A percentile compares a stretch with the other conserved stretches of the same genome.
These are phyloP conservation scores for Hirschioporus abietinus DNA, from an alignment of 768 basidiomycete species.

Conservation along the genomic window DNA sequence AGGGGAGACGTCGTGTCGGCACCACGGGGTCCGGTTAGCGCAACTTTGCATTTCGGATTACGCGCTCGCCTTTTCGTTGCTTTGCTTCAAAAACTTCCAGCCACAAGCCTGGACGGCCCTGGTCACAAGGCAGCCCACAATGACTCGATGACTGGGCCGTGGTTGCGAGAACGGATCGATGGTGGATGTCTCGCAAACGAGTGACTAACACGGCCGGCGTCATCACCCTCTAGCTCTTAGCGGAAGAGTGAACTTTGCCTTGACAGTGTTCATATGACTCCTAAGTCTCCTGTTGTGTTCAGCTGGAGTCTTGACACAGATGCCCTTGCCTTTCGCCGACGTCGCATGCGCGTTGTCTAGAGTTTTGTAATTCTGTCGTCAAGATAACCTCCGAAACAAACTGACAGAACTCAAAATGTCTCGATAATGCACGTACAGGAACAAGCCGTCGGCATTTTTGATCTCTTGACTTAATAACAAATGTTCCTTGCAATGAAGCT, in stretches of 20 bases:
- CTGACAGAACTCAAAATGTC: slow-evolving; percentile 25
- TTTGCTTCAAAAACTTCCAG: too few species aligned
- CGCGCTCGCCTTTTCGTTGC: not conserved
- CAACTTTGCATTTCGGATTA: not conserved
- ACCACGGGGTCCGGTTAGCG: not conserved
- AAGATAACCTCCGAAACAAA: slow-evolving; percentile 22
- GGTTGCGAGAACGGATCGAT: not conserved
- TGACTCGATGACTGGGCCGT: not conserved
- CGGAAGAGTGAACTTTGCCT: slow-evolving; percentile 11
- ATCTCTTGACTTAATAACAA: too few species aligned
- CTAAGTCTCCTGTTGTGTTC: slow-evolving; percentile 23
- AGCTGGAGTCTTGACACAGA: too few species aligned
- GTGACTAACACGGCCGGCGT: slow-evolving; percentile 5
- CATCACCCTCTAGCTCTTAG: slow-evolving; percentile 10
- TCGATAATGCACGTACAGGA: slow-evolving; percentile 22
- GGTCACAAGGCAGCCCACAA: not conserved
- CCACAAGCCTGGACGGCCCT: not conserved
- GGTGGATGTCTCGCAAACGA: not conserved
- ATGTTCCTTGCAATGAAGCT: slow-evolving; percentile 11
- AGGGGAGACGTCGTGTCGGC: not conserved
- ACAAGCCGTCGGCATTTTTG: slow-evolving; percentile 15
- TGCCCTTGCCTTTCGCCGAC: too few species aligned
- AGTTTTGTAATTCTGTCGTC: slow-evolving; percentile 24
- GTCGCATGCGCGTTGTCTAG: slow-evolving; percentile 18
- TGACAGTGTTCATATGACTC: slow-evolving; percentile 14